A percentile compares a stretch with the other conserved stretches of the same genome.
phyloP scores from a whole-genome alignment of 2,329 filamentous ascomycete species.

The Arthrobotrys iridis region DNA sequence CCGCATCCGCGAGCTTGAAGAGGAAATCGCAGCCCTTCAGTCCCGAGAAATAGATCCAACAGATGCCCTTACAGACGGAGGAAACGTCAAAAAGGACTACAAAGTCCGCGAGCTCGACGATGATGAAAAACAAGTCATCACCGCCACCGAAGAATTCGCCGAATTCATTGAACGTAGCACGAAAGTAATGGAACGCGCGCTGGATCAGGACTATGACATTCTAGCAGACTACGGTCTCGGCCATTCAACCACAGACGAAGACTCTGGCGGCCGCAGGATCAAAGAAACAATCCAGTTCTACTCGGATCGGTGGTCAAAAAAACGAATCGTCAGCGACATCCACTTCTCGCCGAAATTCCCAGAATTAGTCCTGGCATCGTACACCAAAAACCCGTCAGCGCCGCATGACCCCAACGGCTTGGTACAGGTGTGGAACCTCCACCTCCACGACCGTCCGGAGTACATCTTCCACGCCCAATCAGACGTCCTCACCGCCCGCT shows the following conservation, averaged over 20 bases:
- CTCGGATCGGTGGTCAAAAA: slow-evolving; percentile 95
- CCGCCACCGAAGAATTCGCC: slow-evolving; percentile 89
- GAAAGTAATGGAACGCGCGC: slow-evolving; percentile 93
- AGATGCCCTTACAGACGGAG: slow-evolving; percentile 12
- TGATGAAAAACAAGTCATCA: slow-evolving; percentile 90
- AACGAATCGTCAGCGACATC: slow-evolving; percentile 94
- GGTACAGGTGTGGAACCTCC: slow-evolving; percentile 95
- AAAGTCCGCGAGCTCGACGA: slow-evolving; percentile 73
- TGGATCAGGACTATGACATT: slow-evolving; percentile 86
- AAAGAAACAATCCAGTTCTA: slow-evolving; percentile 93
- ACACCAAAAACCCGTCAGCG: slow-evolving; percentile 95
- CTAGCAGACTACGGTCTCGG: slow-evolving; percentile 91
- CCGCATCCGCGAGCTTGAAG: slow-evolving; percentile 87
- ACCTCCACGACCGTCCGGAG: slow-evolving; percentile 92
- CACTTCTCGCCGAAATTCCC: slow-evolving; percentile 96
- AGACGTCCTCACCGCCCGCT: slow-evolving; percentile 92
- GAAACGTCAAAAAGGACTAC: slow-evolving; percentile 68
- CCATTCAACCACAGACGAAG: slow-evolving; percentile 81
- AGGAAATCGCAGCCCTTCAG: slow-evolving; percentile 76
- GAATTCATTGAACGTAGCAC: slow-evolving; percentile 95
- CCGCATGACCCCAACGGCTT: slow-evolving; percentile 93
- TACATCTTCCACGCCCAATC: slow-evolving; percentile 97
- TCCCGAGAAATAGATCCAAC: slow-evolving; percentile 9
- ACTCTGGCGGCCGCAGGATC: slow-evolving; percentile 74
- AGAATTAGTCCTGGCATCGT: slow-evolving; percentile 90